A percentile compares a stretch with the other conserved stretches of the same genome.
phyloP scores from a whole-genome alignment of 306 rosid genomes.

The Vigna trinervia region DNA sequence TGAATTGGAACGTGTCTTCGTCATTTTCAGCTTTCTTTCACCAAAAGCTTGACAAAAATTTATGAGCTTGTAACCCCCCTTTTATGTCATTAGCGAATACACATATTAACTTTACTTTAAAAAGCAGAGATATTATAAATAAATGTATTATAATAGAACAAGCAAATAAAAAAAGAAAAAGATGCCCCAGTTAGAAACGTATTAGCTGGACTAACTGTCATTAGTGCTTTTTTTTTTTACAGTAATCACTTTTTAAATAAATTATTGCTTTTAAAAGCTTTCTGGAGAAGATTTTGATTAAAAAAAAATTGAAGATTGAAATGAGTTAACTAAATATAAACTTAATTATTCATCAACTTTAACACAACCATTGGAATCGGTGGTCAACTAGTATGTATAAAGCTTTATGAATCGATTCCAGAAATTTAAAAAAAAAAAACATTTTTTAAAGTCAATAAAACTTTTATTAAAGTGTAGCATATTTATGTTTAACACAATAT shows the following conservation, averaged over 20 bases:
- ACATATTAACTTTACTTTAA: slow-evolving; percentile 14
- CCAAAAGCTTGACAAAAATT: no score
- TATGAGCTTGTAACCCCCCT: neutral
- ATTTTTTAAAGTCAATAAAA: slow-evolving; percentile 11
- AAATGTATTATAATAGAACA: neutral
- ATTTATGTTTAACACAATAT: neutral
- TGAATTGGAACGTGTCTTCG: neutral
- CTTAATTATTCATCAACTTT: neutral
- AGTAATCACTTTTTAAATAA: neutral
- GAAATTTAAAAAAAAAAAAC: neutral
- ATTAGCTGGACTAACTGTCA: neutral
- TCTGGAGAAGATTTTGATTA: neutral
- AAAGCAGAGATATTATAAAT: neutral
- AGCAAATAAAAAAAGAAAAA: neutral
- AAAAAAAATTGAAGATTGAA: neutral
- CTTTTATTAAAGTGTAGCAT: neutral
- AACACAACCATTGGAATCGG: neutral
- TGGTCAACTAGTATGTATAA: neutral
- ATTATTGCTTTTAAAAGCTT: neutral
- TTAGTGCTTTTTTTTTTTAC: neutral
- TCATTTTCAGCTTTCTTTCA: neutral
- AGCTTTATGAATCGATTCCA: slow-evolving; percentile 21
- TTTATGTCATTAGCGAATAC: neutral
- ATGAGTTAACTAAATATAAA: neutral
- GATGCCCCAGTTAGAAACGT: neutral